phyloP scores from a whole-genome alignment of 257 asterid genomes.

The Solanum acaule region DNA sequence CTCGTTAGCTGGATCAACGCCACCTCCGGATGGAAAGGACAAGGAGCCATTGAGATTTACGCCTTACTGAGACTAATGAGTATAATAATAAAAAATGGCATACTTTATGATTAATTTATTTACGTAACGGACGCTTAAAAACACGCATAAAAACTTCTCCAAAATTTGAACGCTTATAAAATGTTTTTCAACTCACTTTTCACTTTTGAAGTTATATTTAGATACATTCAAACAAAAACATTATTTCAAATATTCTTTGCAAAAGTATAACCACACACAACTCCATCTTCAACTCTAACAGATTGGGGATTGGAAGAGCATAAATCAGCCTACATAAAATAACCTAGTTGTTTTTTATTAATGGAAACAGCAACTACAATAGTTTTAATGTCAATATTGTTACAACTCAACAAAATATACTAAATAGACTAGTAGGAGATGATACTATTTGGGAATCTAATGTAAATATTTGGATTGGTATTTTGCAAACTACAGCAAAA shows the following conservation, averaged over 20 bases:
- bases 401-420: not conserved
- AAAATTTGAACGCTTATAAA: not conserved
- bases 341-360: not conserved
- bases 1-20: too few species aligned
- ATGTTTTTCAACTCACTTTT: not conserved
- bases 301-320: not conserved
- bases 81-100: too few species aligned
- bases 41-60: not conserved
- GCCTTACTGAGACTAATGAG: not conserved
- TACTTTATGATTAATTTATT: not conserved
- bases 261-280: not conserved
- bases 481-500: not conserved
- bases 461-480: not conserved
- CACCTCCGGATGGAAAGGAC: too few species aligned
- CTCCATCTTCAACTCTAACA: not conserved
- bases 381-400: not conserved
- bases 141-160: not conserved
- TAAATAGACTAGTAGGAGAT: not conserved
- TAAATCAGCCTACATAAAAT: not conserved
- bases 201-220: not conserved
- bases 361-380: not conserved
- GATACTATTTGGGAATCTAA: not conserved
- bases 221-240: not conserved
- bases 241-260: not conserved
- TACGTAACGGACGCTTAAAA: rapidly evolving